Base-by-base conservation (phyloP, 352 stramenopile species). In the Globisporangium paroecandrum region DNA sequence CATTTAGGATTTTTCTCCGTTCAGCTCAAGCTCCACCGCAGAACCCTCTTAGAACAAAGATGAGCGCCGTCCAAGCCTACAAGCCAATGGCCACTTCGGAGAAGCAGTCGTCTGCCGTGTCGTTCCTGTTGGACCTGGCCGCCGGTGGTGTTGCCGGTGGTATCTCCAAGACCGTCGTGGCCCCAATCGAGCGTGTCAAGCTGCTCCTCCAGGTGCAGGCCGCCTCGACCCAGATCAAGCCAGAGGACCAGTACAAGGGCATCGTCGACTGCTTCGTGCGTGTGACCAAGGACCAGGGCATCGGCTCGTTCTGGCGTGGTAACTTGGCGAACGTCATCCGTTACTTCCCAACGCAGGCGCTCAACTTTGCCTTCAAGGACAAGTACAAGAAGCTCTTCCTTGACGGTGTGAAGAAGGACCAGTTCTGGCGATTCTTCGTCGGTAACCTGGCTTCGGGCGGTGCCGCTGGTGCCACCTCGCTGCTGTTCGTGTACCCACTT, bases 381-480 rank as follows among this genome's bases (percentile, higher is more conserved):
- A 95, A 95, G 86, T 97, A 95, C 84, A 96, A 96, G 75, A 88
- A 93, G 80, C 62, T 96, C 36, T 96, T 94, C 76, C 77, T 96
- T 59, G 86, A 88, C 70, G 86, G 86, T 22, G 83, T 94, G 22
- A 92, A 87, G 80, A 99, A 99, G 86, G 97, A 94, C 13, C 90
- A 99, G 75, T 99, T 99, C 82, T 95, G 82, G 76, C 96, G 97
- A 70, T 99, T 99, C 91, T 99, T 99, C 86, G 49, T 95, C 4
- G 98, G 97, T 69, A 99, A 99, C 93, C 89, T 99, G 61, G 97
- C 97, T 32, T 98, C 96, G 75, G 98, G 98, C 66, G 98, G 97
- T 90, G 87, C 98, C 66, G 98, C 97, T 34, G 97, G 98, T 78
- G 97, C 97, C 49, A 98, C 94, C 57, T 99, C 97, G 67, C 85